A percentile compares a stretch with the other conserved stretches of the same genome.
phyloP scores from a whole-genome alignment of 2,329 filamentous ascomycete species.

The Sclerotinia trifoliorum region DNA sequence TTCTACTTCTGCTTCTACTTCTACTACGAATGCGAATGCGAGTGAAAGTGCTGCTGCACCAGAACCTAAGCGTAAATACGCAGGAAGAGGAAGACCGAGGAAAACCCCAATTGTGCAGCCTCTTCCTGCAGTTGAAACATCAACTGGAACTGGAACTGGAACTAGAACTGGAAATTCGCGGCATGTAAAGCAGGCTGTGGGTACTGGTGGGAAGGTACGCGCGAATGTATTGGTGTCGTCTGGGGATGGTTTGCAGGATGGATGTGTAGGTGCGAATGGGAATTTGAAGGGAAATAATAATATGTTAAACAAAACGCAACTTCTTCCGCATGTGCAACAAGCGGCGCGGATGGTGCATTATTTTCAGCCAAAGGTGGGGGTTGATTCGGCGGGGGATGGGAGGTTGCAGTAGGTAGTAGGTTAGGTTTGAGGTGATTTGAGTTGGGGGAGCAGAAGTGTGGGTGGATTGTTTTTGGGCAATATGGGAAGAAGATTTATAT shows the following conservation, averaged over 20 bases:
- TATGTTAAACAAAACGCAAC: not conserved
- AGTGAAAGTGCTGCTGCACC: not conserved
- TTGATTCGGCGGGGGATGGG: slow-evolving; percentile 1
- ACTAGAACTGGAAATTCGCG: not conserved
- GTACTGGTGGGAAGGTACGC: not conserved
- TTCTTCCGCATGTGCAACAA: not conserved
- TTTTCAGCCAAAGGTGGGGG: not conserved
- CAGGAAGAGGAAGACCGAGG: not conserved
- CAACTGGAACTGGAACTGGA: no score
- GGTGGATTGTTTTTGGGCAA: no score
- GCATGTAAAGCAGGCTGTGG: not conserved
- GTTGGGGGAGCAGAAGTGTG: no score
- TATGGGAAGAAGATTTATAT: no score
- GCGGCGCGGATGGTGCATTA: slow-evolving; percentile 11
- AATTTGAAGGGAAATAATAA: not conserved
- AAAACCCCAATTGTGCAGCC: not conserved
- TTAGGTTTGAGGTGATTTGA: accelerated
- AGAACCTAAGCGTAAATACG: not conserved
- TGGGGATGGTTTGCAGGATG: not conserved
- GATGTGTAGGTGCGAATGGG: not conserved
- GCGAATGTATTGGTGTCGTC: not conserved
- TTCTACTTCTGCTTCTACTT: no score
- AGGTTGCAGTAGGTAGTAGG: not conserved
- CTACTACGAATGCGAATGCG: no score
- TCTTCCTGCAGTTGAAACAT: no score